Evolutionary conservation across 129 eudicot genomes (phyloP).

Genomic region (Solidago caesia): DNA sequence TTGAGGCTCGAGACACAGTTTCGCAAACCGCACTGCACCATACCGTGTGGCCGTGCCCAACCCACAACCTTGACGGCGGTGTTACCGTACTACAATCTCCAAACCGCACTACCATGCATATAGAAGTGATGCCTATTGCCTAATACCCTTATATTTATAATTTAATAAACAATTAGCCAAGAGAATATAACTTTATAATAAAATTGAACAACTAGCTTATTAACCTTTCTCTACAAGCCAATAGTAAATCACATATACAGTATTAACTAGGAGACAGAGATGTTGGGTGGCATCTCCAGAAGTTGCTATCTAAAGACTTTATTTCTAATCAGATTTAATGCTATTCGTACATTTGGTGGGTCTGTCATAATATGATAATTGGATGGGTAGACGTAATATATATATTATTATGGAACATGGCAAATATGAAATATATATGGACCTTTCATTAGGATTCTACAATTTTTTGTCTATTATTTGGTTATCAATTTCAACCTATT

Average conservation of each 20-base stretch:
- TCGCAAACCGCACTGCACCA: no score
- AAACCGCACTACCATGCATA: no score
- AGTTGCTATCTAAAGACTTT: background rate
- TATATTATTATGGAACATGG: background rate
- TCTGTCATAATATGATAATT: background rate
- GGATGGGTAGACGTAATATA: background rate
- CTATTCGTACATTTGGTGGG: constrained; percentile 2
- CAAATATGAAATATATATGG: background rate
- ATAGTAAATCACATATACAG: background rate
- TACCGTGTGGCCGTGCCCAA: no score
- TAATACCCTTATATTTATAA: no score
- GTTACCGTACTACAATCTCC: no score
- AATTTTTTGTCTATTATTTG: background rate
- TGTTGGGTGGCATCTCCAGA: background rate
- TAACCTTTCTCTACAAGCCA: no score
- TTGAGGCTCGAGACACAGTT: no score
- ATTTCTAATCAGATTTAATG: background rate
- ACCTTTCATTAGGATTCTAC: constrained; percentile 5
- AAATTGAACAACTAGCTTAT: no score
- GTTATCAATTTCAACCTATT: constrained; percentile 13
- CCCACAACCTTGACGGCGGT: no score
- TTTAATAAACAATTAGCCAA: no score
- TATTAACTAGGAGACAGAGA: background rate
- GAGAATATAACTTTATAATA: no score
- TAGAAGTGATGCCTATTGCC: no score